These are phyloP conservation scores for Xylaria cubensis DNA, from an alignment of 495 filamentous ascomycete species.

Conservation along the genomic window DNA sequence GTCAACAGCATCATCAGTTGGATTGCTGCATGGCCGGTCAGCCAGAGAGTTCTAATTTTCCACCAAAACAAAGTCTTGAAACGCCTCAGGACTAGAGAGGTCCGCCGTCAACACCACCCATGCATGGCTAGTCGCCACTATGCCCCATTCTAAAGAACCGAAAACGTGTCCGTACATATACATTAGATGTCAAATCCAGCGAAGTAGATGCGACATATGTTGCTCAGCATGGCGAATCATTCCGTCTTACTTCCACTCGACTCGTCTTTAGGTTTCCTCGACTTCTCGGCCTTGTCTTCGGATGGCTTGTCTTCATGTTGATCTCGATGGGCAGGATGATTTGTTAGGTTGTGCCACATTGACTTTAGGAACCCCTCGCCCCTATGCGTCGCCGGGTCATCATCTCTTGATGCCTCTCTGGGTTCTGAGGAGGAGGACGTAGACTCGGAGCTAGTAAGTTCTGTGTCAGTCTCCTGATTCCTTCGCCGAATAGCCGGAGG, in stretches of 20 bases:
- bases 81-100: slow-evolving; percentile 15
- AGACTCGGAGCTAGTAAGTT: slow-evolving; percentile 15
- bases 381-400: slow-evolving; percentile 60
- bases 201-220: slow-evolving; percentile 32
- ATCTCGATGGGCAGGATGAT: slow-evolving; percentile 65
- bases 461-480: neutral
- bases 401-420: slow-evolving; percentile 33
- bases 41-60: slow-evolving; percentile 15
- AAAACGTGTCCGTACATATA: slow-evolving; percentile 13
- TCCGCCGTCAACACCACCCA: slow-evolving; percentile 28
- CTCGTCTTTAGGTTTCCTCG: slow-evolving; percentile 62
- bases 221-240: slow-evolving; percentile 10
- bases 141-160: slow-evolving; percentile 10
- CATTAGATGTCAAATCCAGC: slow-evolving; percentile 18
- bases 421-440: slow-evolving; percentile 7
- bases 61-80: slow-evolving; percentile 19
- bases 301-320: slow-evolving; percentile 31
- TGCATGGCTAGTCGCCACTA: slow-evolving; percentile 25
- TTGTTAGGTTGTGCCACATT: slow-evolving; percentile 86
- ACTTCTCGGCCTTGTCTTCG: slow-evolving; percentile 30
- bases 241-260: neutral
- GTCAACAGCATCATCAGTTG: neutral
- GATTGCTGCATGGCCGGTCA: neutral
- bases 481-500: neutral
- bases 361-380: slow-evolving; percentile 86